Evolutionary conservation across 306 rosid species (phyloP), one percentile per base, ranked within the genome.

Genomic region (Cucurbita maxima): DNA sequence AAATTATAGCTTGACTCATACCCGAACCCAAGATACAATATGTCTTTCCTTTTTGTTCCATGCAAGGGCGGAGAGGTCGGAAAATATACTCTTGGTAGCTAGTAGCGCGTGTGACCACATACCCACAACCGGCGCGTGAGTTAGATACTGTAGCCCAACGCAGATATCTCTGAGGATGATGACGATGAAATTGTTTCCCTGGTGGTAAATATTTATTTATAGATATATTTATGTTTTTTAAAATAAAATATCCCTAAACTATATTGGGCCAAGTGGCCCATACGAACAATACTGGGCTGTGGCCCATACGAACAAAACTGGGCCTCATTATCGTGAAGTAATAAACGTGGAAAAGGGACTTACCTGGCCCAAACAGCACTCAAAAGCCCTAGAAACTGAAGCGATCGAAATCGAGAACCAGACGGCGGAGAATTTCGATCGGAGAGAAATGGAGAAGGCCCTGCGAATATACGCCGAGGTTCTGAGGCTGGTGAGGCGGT

Each of bases 1-100:
- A 0, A 94, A 83, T 59, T 94, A 97, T 1, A 97, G 98, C 22
- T 97, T 96, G 0, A 90, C 87, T 97, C 96, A 94, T 10, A 90
- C 52, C 55, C 97, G 83, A 22, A 83, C 81, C 36, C 98, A 69
- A 0, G 97, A 88, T 0, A 96, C 96, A 48, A 90, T 88, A 41
- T 88, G 84, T 71, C 72, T 94, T 86, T 94, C 98, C 44, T 86
- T 92, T 0, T 81, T 73, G 8, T 75, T 83, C 3, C 80, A 88
- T 69, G n/a, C n/a, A n/a, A n/a, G n/a, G 1, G 25, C 25, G 1
- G 25, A 25, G 25, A 10, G 8, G 77, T 77, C 13, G 67, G 84
- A 37, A 90, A 83, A 81, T 69, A 82, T 16, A 38, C 9, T 78
- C 85, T 18, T 56, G 73, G 7, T 34, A 69, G 58, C 76, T 75